These are phyloP conservation scores for Hibiscus tridactylites DNA, from an alignment of 345 rosid genomes.

Conservation along the genomic window DNA sequence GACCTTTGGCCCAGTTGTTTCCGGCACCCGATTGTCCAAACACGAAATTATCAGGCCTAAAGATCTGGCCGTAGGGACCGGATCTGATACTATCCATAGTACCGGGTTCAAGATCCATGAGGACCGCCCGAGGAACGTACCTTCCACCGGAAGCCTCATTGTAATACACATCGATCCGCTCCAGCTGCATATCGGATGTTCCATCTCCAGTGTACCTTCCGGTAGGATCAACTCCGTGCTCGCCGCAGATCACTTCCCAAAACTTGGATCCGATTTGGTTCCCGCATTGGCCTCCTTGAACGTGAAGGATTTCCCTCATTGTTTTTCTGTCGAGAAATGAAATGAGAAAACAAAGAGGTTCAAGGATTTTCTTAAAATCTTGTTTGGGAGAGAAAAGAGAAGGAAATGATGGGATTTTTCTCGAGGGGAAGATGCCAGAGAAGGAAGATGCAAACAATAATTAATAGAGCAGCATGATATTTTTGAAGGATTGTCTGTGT, in stretches of 20 bases:
- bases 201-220: conserved; percentile 64
- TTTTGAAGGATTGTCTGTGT: conserved; percentile 14
- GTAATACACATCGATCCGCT: conserved; percentile 88
- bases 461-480: conserved; percentile 20
- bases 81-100: conserved; percentile 98
- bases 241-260: conserved; percentile 97
- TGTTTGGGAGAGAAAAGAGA: not conserved
- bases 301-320: conserved; percentile 95
- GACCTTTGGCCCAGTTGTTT: conserved; percentile 20
- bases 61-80: conserved; percentile 30
- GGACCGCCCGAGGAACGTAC: conserved; percentile 92
- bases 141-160: conserved; percentile 91
- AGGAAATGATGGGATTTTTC: not conserved
- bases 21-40: conserved; percentile 21
- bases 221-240: conserved; percentile 84
- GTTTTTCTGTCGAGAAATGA: not conserved
- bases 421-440: conserved; percentile 1
- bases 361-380: not conserved
- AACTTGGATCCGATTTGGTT: conserved; percentile 98
- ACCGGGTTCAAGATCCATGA: conserved; percentile 98
- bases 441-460: conserved; percentile 1
- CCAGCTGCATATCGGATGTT: conserved; percentile 62
- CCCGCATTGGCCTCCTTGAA: conserved; percentile 97
- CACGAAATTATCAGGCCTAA: conserved; percentile 14
- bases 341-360: not conserved